Evolutionary conservation across 805 yeast genomes (phyloP).

Genomic region (Lachancea kluyveri): DNA sequence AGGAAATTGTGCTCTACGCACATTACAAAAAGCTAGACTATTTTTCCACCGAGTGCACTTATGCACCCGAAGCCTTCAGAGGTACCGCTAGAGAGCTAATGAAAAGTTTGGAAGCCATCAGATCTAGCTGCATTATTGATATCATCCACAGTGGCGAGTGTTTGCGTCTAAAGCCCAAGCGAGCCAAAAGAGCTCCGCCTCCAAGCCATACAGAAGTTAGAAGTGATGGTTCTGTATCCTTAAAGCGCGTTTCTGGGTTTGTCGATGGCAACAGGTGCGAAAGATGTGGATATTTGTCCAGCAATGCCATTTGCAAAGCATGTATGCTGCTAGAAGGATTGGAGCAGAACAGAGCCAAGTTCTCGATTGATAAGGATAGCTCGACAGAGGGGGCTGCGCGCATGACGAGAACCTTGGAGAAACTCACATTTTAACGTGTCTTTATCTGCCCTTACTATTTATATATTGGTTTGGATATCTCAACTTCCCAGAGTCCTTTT

Average conservation of each 20-base stretch:
- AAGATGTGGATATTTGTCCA: slow-evolving; percentile 86
- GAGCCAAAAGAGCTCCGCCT: slow-evolving; percentile 33
- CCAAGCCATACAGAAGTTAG: slow-evolving; percentile 45
- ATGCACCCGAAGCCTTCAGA: slow-evolving; percentile 97
- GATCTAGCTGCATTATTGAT: slow-evolving; percentile 92
- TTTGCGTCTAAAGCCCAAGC: slow-evolving; percentile 57
- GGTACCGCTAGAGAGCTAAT: slow-evolving; percentile 94
- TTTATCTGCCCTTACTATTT: not conserved
- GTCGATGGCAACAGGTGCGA: slow-evolving; percentile 74
- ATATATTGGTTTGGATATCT: not conserved
- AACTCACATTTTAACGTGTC: slow-evolving; percentile 45
- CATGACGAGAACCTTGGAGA: slow-evolving; percentile 54
- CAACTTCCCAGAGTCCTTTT: not conserved
- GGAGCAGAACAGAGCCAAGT: slow-evolving; percentile 65
- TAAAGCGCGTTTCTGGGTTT: slow-evolving; percentile 31
- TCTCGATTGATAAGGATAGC: slow-evolving; percentile 46
- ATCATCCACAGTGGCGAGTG: slow-evolving; percentile 92
- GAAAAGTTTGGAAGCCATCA: slow-evolving; percentile 81
- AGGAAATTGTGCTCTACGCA: slow-evolving; percentile 95
- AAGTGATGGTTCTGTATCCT: slow-evolving; percentile 55
- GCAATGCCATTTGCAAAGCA: slow-evolving; percentile 87
- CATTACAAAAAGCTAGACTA: slow-evolving; percentile 93
- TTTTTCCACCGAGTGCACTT: slow-evolving; percentile 94
- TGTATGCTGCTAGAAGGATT: slow-evolving; percentile 82
- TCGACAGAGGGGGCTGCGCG: slow-evolving; percentile 61